These are phyloP conservation scores for Begonia loranthoides DNA, from an alignment of 306 rosid species.

Conservation along the genomic window DNA sequence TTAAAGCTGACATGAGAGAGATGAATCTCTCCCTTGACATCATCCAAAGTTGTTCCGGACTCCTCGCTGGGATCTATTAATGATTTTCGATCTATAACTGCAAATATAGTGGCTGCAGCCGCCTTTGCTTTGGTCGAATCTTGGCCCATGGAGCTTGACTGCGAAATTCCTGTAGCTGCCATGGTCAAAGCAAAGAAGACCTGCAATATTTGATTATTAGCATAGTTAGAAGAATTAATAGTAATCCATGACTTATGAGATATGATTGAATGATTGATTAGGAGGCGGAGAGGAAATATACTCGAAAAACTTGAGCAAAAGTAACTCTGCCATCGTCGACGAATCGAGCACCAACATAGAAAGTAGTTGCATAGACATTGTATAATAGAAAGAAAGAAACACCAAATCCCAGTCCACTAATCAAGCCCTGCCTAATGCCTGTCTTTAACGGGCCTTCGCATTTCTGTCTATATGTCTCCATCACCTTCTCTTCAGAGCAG, in stretches of 20 bases:
- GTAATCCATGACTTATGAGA: too few species aligned
- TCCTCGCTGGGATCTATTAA: slow-evolving; percentile 9
- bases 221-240: too few species aligned
- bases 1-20: slow-evolving; percentile 11
- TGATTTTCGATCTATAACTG: slow-evolving; percentile 7
- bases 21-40: slow-evolving; percentile 9
- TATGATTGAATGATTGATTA: background rate
- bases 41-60: slow-evolving; percentile 2
- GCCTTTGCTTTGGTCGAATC: slow-evolving; percentile 9
- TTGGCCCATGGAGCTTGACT: slow-evolving; percentile 6
- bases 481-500: slow-evolving; percentile 11
- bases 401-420: slow-evolving; percentile 10
- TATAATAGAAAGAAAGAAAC: slow-evolving; percentile 4
- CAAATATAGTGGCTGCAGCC: slow-evolving; percentile 9
- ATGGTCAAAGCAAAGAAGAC: slow-evolving; percentile 10
- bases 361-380: slow-evolving; percentile 4
- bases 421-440: slow-evolving; percentile 8
- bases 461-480: slow-evolving; percentile 1
- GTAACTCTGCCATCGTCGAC: background rate
- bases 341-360: slow-evolving; percentile 5
- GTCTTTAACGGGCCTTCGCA: slow-evolving; percentile 5
- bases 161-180: slow-evolving; percentile 8
- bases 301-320: slow-evolving; percentile 5
- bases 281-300: background rate
- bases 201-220: background rate